Conservation (phyloP, 2,329 filamentous ascomycete genomes). For the Diaporthe velutina region DNA sequence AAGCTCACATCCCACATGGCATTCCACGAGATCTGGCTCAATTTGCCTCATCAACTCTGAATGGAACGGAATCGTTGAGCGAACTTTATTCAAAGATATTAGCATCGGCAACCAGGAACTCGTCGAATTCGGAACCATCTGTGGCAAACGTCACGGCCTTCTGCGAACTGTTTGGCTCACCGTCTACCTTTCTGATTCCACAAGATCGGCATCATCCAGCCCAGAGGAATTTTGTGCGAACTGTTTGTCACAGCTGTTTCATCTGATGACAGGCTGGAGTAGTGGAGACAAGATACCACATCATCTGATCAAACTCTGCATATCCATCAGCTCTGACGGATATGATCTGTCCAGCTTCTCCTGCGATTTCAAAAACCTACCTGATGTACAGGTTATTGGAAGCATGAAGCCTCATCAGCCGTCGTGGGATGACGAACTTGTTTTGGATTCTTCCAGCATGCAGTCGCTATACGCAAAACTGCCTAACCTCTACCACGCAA, state of each 20-base stretch:
- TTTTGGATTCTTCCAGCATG: neutral
- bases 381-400: neutral
- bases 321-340: too few relatives aligned
- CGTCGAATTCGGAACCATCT: neutral
- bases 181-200: too few relatives aligned
- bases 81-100: neutral
- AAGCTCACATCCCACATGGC: neutral
- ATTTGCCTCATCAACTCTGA: neutral
- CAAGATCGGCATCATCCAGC: neutral
- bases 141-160: neutral
- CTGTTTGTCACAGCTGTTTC: neutral
- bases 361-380: neutral
- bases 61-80: neutral
- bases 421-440: too few relatives aligned
- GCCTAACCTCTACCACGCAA: neutral
- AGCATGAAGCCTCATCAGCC: neutral
- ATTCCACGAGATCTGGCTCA: neutral
- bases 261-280: neutral
- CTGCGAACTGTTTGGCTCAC: too few relatives aligned
- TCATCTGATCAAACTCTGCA: neutral
- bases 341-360: neutral
- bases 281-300: neutral
- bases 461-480: neutral
- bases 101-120: neutral
- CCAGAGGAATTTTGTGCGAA: neutral